Evolutionary conservation across 345 rosid species (phyloP), one percentile per base, ranked within the genome.

Genomic region (Euphorbia pulcherrima): DNA sequence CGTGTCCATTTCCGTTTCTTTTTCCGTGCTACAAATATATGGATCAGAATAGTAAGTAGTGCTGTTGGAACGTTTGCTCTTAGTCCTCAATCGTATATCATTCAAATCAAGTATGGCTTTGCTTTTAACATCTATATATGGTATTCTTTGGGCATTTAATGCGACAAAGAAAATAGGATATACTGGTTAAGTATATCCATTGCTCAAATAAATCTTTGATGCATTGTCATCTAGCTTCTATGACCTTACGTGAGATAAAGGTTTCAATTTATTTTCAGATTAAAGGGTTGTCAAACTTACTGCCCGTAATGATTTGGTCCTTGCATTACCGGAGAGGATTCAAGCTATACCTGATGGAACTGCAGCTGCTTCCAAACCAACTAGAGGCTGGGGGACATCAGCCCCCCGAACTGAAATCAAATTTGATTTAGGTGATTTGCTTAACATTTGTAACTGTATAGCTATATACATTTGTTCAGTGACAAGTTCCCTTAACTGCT

Each of bases 331-430:
- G 0, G 85, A 86, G 58, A 92, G 96, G 86, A 95, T 95, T 76
- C 87, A 92, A 80, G 86, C 86, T 61, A 95, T 95, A 72, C 91
- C 97, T 35, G 99, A 95, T 79, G 97, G 97, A 66, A 80, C 89
- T 78, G 86, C 94, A 1, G 77, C 97, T 86, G 86, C 88, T 62
- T 84, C 91, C 54, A 92, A 92, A 81, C 87, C 69, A 70, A 64
- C 80, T 74, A 86, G 90, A 70, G 94, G 87, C 46, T 92, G 97
- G 97, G 67, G 84, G 39, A 83, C 96, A 51, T 85, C 96, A n/a
- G 87, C 94, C 58, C 76, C 92, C 73, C 88, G 88, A 18, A 60
- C 96, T 28, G 97, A 81, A 74, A 89, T 95, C 67, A 95, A 87
- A 79, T 87, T 95, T 82, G 99, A 95, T 82, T 95, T 97, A 77